phyloP scores from a whole-genome alignment of 129 eudicot species.

The Flaveria linearis region DNA sequence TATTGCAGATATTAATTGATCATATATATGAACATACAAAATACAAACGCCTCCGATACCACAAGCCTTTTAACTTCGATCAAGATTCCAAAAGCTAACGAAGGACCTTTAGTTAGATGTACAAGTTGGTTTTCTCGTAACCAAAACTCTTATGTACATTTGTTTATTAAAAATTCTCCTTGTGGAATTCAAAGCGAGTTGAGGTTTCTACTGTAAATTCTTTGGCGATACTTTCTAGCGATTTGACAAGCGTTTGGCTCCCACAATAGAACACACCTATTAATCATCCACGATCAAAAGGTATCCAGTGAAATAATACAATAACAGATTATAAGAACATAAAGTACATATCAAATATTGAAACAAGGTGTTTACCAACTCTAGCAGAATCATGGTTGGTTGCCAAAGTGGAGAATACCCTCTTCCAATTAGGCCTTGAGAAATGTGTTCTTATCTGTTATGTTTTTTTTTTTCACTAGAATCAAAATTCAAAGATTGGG shows the following conservation, averaged over 20 bases:
- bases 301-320: neutral
- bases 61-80: constrained; percentile 31
- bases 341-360: neutral
- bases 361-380: constrained; percentile 52
- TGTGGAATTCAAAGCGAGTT: constrained; percentile 86
- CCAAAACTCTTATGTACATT: constrained; percentile 14
- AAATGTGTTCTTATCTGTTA: constrained; percentile 89
- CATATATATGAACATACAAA: constrained; percentile 13
- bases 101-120: constrained; percentile 23
- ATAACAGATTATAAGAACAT: neutral
- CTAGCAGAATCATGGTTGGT: constrained; percentile 50
- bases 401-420: constrained; percentile 71
- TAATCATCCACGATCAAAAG: neutral
- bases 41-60: constrained; percentile 16
- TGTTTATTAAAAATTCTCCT: constrained; percentile 71
- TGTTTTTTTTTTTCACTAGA: constrained; percentile 18
- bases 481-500: neutral
- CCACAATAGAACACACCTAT: constrained; percentile 99
- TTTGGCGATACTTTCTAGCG: constrained; percentile 58
- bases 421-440: constrained; percentile 95
- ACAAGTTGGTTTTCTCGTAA: constrained; percentile 12
- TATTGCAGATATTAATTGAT: neutral
- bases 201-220: constrained; percentile 59
- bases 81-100: constrained; percentile 24
- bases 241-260: constrained; percentile 52